A percentile compares a stretch with the other conserved stretches of the same genome.
Conservation (phyloP, 2,329 filamentous ascomycete species). For the Helminthosporium solani region DNA sequence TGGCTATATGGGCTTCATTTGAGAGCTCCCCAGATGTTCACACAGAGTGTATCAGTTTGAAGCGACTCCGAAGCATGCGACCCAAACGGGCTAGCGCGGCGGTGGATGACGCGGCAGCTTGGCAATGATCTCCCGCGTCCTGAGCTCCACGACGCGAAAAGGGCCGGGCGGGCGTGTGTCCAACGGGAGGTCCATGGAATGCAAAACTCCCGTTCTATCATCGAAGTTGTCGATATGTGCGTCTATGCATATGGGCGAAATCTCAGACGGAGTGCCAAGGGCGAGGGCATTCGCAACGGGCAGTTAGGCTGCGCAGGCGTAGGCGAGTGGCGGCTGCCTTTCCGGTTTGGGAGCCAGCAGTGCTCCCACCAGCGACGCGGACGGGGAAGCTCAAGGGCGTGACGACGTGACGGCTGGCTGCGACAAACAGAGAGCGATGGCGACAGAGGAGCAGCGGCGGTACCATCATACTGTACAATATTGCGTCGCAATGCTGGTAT, state of each 20-base stretch:
- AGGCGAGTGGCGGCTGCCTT: background rate
- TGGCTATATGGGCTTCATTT: background rate
- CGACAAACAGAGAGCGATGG: background rate
- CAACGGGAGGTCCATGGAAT: background rate
- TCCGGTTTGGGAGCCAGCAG: background rate
- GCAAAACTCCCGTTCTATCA: constrained; percentile 9
- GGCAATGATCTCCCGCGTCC: constrained; percentile 1
- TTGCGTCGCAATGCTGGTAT: background rate
- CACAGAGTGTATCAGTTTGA: constrained; percentile 9
- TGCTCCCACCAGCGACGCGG: too few species aligned
- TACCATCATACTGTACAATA: too few species aligned
- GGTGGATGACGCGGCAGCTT: background rate
- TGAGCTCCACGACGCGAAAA: background rate
- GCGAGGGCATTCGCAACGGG: too few species aligned
- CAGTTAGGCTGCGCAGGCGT: too few species aligned
- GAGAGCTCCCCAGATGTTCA: background rate
- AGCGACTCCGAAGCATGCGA: constrained; percentile 6
- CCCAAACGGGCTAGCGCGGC: constrained; percentile 1
- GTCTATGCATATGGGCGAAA: background rate
- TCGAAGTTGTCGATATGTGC: background rate
- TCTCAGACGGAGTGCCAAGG: too few species aligned
- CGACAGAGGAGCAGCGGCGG: too few species aligned
- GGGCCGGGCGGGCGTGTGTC: background rate
- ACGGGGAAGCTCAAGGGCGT: too few species aligned
- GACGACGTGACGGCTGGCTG: background rate